Evolutionary conservation across 495 filamentous ascomycete species (phyloP).

Genomic region (Glonium stellatum): DNA sequence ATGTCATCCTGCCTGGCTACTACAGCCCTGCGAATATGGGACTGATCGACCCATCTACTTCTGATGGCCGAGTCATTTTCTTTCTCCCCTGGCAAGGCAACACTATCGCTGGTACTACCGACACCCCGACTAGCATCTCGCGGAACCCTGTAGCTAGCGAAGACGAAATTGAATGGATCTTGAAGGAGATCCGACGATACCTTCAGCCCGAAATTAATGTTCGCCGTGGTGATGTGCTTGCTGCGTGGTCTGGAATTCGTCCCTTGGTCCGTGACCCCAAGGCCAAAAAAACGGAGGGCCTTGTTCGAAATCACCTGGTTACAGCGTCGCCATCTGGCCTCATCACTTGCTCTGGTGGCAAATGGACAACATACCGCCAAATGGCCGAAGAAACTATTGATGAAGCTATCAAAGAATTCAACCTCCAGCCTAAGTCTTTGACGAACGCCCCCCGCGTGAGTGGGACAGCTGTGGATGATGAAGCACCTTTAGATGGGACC

Average conservation of each 20-base stretch:
- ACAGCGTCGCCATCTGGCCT: conserved; percentile 80
- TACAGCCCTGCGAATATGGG: conserved; percentile 95
- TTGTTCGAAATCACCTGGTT: conserved; percentile 93
- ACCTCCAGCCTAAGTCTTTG: conserved; percentile 56
- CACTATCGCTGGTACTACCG: conserved; percentile 95
- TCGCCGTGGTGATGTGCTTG: conserved; percentile 86
- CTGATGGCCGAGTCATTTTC: conserved; percentile 96
- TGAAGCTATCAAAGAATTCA: conserved; percentile 72
- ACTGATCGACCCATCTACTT: conserved; percentile 88
- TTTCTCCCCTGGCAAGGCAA: conserved; percentile 99
- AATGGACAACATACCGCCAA: conserved; percentile 98
- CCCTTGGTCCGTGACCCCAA: conserved; percentile 93
- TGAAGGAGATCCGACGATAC: conserved; percentile 83
- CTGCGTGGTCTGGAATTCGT: conserved; percentile 92
- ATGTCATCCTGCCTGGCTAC: conserved; percentile 92
- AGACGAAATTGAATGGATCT: conserved; percentile 93
- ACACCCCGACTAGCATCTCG: conserved; percentile 73
- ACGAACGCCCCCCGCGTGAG: conserved; percentile 61
- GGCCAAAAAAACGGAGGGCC: conserved; percentile 84
- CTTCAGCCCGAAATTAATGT: conserved; percentile 90
- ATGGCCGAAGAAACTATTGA: conserved; percentile 98
- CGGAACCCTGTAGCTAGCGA: conserved; percentile 84
- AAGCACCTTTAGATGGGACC: conserved; percentile 66
- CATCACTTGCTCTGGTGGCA: conserved; percentile 91
- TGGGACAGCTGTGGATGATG: conserved; percentile 68